phyloP scores from a whole-genome alignment of 495 filamentous ascomycete genomes.

The Jackrogersella multiformis region DNA sequence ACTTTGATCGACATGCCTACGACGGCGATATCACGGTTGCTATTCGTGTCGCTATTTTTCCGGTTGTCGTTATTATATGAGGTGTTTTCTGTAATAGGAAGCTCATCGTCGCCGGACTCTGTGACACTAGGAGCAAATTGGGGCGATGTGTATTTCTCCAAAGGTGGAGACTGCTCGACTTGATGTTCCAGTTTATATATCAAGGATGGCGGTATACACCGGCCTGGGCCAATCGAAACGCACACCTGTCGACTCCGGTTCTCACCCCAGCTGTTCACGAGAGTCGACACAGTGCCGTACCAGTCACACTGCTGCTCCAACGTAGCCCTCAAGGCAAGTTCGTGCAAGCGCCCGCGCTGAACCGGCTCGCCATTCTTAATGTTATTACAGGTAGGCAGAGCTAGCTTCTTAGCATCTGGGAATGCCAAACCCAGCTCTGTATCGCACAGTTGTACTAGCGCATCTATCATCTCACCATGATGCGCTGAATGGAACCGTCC shows the following conservation, averaged over 20 bases:
- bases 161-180: neutral
- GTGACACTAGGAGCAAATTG: neutral
- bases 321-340: neutral
- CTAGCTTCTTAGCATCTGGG: neutral
- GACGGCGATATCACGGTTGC: conserved; percentile 55
- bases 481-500: neutral
- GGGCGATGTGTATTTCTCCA: neutral
- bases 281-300: neutral
- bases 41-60: conserved; percentile 6
- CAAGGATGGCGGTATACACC: conserved; percentile 1
- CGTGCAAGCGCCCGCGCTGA: neutral
- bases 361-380: neutral
- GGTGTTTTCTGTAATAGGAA: neutral
- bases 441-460: neutral
- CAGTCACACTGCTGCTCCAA: neutral
- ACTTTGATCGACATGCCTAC: conserved; percentile 62
- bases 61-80: neutral
- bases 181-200: neutral
- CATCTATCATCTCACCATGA: neutral
- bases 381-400: neutral
- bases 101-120: neutral
- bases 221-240: neutral
- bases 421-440: neutral
- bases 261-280: neutral
- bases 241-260: neutral